Base-by-base conservation (phyloP, 2,329 filamentous ascomycete genomes). In the Diaporthe citriasiana region DNA sequence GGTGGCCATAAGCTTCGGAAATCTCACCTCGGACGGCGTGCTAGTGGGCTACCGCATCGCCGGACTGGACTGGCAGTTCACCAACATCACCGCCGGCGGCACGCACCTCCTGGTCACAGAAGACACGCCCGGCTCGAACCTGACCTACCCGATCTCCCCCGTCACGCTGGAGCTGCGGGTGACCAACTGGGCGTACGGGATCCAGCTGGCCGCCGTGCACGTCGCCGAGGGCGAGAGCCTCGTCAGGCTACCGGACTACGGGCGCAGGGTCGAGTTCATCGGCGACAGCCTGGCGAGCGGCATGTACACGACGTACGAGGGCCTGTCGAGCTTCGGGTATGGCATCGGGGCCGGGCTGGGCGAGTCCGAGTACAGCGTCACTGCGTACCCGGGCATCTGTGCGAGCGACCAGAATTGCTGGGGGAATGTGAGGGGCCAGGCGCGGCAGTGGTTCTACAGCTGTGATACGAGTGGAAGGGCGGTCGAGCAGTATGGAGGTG, bases 111-210 rank as follows among this genome's bases (percentile, higher is more conserved):
- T 92, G 60, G 83, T 90, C 65, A 85, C 82, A 33, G 80, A 84
- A 0, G 78, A 79, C n/a, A 87, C 85, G 0, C 81, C 85, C 0
- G 86, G 86, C 7, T 81, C 87, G 13, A 83, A 85, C 66, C 78
- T 85, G 51, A 86, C 84, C 0, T 81, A 81, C 15, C 83, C 86
- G 0, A 78, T 87, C 27, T 83, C 79, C 53, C 85, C 86, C 0
- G 84, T 85, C 42, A 86, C 84, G 0, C 90, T 91, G 73, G 89
- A 91, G 78, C 80, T 91, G 77, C 83, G 89, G 75, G 89, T 91
- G 22, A 89, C 89, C 1, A 92, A 92, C 77, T 92, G 89, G 89
- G 89, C 85, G 22, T 88, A 88, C 76, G 89, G 89, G 3, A 85
- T 91, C 4, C 89, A 92, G 79, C 86, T 92, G 57, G 82, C 83